Evolutionary conservation across 495 filamentous ascomycete genomes (phyloP), one percentile per base, ranked within the genome.

Genomic region (Annulohypoxylon stygium): DNA sequence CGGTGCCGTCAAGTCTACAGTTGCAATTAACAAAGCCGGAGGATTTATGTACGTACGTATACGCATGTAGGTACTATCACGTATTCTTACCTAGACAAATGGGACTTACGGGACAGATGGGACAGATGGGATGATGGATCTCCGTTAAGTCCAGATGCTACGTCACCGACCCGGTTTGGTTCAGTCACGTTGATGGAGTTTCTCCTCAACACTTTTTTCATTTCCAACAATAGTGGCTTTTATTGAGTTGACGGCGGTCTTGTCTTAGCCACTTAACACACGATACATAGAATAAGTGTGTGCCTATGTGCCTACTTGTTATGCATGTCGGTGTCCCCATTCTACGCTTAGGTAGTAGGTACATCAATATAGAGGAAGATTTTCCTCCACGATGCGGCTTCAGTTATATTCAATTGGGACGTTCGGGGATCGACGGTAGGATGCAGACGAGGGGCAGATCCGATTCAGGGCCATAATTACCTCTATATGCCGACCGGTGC

Each of bases 401-500:
- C 60, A 54, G 69, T 25, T 66, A 50, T 61, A 53, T 65, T 69
- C 41, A 54, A 59, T 51, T 69, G 51, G 71, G 65, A 61, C 61
- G 51, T n/a, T 65, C 33, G 64, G 55, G 51, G 71, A 74, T 74
- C 71, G 66, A 63, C 71, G 58, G 67, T 43, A 64, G 57, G 71
- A 65, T 70, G 61, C 50, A 70, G 55, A 20, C 66, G 57, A 74
- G 67, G 66, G 71, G 71, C 60, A 70, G 62, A 74, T 74, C 66
- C 71, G 66, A 74, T 65, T 74, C 61, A 68, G 69, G 41, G 66
- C 47, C 34, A 69, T 45, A 54, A 55, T 39, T 41, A 66, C 25
- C 43, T 50, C 16, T 37, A 55, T 48, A 36, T 51, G 36, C 54
- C 51, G 47, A 41, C 60, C 65, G 47, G 33, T 65, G 9, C 34